Conservation (phyloP, 192 early-diverging fungal species). For the Umbelopsis vinacea region DNA sequence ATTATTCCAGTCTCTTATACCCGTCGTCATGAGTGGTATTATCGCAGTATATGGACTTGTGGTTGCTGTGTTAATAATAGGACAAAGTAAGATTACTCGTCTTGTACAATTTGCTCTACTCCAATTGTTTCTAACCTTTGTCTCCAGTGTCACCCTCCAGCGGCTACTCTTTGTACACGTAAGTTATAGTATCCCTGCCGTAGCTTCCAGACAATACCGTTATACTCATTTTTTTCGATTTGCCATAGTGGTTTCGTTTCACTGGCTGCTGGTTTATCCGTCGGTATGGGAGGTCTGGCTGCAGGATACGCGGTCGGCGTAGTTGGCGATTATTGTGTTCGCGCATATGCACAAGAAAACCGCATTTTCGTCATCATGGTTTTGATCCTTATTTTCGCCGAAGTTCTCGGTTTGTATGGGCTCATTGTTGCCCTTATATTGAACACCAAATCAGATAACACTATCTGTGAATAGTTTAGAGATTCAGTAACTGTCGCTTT, state of each 20-base stretch:
- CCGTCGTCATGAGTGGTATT: conserved; percentile 99
- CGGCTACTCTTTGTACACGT: conserved; percentile 48
- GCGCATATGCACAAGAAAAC: conserved; percentile 21
- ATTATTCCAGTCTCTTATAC: conserved; percentile 70
- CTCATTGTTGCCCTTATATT: conserved; percentile 97
- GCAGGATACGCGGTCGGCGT: conserved; percentile 97
- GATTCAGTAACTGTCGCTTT: not conserved
- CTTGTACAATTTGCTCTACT: conserved; percentile 22
- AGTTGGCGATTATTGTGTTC: conserved; percentile 77
- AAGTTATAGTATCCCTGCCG: conserved; percentile 17
- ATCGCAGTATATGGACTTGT: conserved; percentile 98
- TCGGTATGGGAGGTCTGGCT: conserved; percentile 90
- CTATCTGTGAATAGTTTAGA: conserved; percentile 26
- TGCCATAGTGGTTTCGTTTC: conserved; percentile 81
- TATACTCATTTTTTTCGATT: not conserved
- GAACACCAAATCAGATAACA: conserved; percentile 82
- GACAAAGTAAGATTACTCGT: conserved; percentile 62
- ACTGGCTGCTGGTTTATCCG: conserved; percentile 89
- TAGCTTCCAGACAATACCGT: not conserved
- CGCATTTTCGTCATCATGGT: conserved; percentile 49
- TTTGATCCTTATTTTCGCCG: conserved; percentile 99
- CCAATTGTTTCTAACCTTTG: not conserved
- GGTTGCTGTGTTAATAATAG: conserved; percentile 88
- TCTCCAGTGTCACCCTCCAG: conserved; percentile 33
- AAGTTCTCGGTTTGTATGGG: conserved; percentile 97